phyloP scores from a whole-genome alignment of 768 basidiomycete species.

The Boletellus emodensis region DNA sequence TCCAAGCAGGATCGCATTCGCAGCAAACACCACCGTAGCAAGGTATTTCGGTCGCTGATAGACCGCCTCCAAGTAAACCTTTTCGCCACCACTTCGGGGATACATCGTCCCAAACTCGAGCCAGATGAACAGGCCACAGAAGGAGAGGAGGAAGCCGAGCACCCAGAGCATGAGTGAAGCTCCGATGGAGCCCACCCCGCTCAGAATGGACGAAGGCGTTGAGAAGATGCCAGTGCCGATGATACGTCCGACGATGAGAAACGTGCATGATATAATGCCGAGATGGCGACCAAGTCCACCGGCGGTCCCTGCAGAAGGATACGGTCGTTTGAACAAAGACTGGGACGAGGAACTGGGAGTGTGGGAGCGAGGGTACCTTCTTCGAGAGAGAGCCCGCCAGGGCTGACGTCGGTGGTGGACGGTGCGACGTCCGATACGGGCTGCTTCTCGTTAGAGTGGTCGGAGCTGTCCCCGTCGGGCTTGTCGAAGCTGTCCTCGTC shows the following conservation, averaged over 20 bases:
- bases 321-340: not conserved
- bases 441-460: conserved; percentile 1
- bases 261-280: conserved; percentile 53
- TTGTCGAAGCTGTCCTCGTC: conserved; percentile 2
- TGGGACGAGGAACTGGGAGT: not conserved
- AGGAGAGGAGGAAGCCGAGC: conserved; percentile 54
- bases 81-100: conserved; percentile 59
- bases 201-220: conserved; percentile 56
- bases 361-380: conserved; percentile 36
- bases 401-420: conserved; percentile 24
- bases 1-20: conserved; percentile 43
- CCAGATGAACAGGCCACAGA: conserved; percentile 60
- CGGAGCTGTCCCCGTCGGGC: too few relatives aligned
- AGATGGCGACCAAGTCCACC: conserved; percentile 59
- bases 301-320: conserved; percentile 39
- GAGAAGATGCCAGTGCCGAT: conserved; percentile 68
- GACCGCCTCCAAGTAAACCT: conserved; percentile 57
- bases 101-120: conserved; percentile 63
- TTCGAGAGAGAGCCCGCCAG: conserved; percentile 45
- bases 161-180: conserved; percentile 64
- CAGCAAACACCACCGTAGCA: conserved; percentile 46
- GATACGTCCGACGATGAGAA: conserved; percentile 54
- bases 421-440: not conserved
- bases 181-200: conserved; percentile 54
- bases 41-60: conserved; percentile 47